phyloP scores from a whole-genome alignment of 768 basidiomycete genomes.

The Rhizopogon rudus region DNA sequence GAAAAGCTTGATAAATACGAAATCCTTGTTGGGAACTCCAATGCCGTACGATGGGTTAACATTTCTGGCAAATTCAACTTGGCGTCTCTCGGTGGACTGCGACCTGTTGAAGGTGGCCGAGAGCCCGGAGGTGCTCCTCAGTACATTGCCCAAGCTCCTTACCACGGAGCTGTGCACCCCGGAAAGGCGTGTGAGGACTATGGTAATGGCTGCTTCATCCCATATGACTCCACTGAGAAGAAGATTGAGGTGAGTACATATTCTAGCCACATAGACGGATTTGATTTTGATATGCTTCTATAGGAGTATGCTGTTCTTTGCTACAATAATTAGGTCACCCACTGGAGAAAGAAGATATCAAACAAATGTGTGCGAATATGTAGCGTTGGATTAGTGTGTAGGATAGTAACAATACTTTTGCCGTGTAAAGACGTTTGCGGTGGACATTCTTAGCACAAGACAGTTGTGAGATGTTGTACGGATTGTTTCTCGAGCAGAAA shows the following conservation, averaged over 20 bases:
- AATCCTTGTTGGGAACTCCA: conserved; percentile 61
- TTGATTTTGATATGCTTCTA: not conserved
- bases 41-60: conserved; percentile 55
- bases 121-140: conserved; percentile 58
- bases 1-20: conserved; percentile 57
- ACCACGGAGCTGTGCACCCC: conserved; percentile 49
- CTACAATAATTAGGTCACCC: conserved; percentile 16
- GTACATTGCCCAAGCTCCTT: conserved; percentile 55
- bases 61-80: conserved; percentile 42
- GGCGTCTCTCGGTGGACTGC: conserved; percentile 31
- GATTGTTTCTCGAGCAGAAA: not conserved
- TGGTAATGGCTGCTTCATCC: conserved; percentile 53
- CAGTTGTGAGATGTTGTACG: too few relatives aligned
- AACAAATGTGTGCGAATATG: too few relatives aligned
- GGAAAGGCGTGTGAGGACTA: conserved; percentile 57
- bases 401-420: not conserved
- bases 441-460: too few relatives aligned
- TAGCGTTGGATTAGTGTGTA: not conserved
- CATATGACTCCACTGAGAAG: conserved; percentile 48
- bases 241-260: conserved; percentile 37
- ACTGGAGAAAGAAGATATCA: not conserved
- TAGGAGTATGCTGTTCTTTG: conserved; percentile 42
- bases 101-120: conserved; percentile 63
- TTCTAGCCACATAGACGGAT: not conserved
- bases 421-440: not conserved